phyloP scores from a whole-genome alignment of 306 rosid genomes.

The Trifolium pratense region DNA sequence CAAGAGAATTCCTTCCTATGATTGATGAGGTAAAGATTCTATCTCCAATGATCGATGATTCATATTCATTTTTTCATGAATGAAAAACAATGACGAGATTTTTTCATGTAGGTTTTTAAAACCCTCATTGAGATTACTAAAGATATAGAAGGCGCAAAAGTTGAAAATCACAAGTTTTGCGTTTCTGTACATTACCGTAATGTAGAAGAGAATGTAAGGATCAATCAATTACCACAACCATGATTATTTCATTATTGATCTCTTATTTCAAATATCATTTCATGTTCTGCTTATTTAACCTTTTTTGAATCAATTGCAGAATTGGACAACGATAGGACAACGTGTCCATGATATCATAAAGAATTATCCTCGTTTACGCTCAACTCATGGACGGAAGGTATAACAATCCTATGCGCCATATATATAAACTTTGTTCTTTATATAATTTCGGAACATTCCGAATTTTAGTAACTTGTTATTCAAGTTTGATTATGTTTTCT shows the following conservation, averaged over 20 bases:
- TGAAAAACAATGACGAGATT: not conserved
- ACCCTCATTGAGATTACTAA: conserved; percentile 75
- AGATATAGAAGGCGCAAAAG: conserved; percentile 75
- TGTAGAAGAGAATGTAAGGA: conserved; percentile 77
- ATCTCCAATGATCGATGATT: not conserved
- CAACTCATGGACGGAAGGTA: conserved; percentile 94
- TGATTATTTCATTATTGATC: conserved; percentile 12
- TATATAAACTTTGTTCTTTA: conserved; percentile 9
- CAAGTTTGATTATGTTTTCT: not conserved
- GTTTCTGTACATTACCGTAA: conserved; percentile 95
- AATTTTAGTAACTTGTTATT: not conserved
- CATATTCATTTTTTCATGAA: not conserved
- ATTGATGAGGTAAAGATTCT: conserved; percentile 68
- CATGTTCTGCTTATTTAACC: not conserved
- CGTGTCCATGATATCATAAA: conserved; percentile 82
- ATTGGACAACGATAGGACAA: conserved; percentile 79
- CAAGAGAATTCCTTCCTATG: conserved; percentile 80
- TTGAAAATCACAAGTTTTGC: conserved; percentile 96
- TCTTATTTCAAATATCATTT: not conserved
- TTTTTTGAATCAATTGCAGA: conserved; percentile 52
- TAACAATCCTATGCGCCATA: not conserved
- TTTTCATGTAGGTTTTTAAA: conserved; percentile 72
- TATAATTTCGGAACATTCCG: not conserved
- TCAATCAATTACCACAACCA: not conserved
- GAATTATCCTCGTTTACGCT: conserved; percentile 78